Conservation (phyloP, 2,329 filamentous ascomycete genomes). For the Aspergillus ibericus region DNA sequence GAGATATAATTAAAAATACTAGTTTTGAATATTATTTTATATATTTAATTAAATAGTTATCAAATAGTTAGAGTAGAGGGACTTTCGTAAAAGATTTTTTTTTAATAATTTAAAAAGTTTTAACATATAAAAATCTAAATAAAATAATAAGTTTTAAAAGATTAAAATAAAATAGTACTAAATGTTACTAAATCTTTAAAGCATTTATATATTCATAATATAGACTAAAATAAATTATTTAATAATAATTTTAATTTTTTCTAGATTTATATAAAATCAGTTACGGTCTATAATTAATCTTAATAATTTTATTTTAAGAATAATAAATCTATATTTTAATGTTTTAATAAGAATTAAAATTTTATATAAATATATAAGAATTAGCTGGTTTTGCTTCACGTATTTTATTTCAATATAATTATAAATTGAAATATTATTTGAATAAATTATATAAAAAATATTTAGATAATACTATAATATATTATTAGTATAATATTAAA, state of each 20-base stretch:
- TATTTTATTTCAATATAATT: background rate
- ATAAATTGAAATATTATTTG: conserved; percentile 1
- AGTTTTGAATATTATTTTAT: background rate
- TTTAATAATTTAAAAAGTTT: background rate
- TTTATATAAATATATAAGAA: background rate
- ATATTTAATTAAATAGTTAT: background rate
- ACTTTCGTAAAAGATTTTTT: conserved; percentile 1
- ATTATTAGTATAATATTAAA: no score
- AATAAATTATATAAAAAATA: no score
- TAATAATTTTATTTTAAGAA: no score
- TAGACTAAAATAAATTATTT: conserved; percentile 3
- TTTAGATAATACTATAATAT: background rate
- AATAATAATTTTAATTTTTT: background rate
- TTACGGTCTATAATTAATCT: no score
- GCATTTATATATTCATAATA: background rate
- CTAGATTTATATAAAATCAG: background rate
- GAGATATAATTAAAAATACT: background rate
- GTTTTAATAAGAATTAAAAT: background rate
- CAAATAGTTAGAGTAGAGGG: background rate
- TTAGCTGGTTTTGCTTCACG: background rate
- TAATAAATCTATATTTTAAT: no score
- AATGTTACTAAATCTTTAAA: background rate
- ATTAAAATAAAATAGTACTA: background rate
- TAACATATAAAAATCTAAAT: background rate
- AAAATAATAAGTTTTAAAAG: background rate